A percentile compares a stretch with the other conserved stretches of the same genome.
These are phyloP conservation scores for Phlebiopsis gigantea DNA, from an alignment of 768 basidiomycete genomes.

Conservation along the genomic window DNA sequence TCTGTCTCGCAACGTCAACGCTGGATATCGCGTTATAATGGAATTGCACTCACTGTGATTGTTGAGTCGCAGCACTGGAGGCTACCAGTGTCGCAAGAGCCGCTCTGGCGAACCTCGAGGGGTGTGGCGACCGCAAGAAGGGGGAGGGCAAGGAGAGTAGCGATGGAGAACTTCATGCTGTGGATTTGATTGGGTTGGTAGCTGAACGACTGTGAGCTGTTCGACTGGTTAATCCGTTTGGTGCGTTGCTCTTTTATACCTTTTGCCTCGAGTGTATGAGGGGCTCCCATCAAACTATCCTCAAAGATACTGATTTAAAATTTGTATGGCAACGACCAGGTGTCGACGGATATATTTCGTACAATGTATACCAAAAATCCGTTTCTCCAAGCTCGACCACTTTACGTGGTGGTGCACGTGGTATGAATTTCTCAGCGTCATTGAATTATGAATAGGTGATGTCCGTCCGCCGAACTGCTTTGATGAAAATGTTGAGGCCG, in stretches of 20 bases:
- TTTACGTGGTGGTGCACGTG: background rate
- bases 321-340: background rate
- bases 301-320: background rate
- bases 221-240: background rate
- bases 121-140: conserved; percentile 12
- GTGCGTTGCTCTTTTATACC: background rate
- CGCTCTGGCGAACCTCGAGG: background rate
- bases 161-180: conserved; percentile 3
- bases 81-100: conserved; percentile 9
- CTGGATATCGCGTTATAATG: background rate
- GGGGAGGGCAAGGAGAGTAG: conserved; percentile 8
- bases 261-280: no score
- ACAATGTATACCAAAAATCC: background rate
- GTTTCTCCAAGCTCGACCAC: background rate
- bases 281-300: no score
- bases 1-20: background rate
- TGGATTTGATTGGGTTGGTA: background rate
- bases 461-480: background rate
- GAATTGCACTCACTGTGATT: background rate
- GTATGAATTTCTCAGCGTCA: background rate
- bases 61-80: conserved; percentile 13
- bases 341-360: background rate
- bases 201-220: background rate
- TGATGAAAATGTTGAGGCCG: background rate
- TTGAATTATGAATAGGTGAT: background rate